A percentile compares a stretch with the other conserved stretches of the same genome.
Evolutionary conservation across 331 rosid genomes (phyloP).

Genomic region (Dryas integrifolia): DNA sequence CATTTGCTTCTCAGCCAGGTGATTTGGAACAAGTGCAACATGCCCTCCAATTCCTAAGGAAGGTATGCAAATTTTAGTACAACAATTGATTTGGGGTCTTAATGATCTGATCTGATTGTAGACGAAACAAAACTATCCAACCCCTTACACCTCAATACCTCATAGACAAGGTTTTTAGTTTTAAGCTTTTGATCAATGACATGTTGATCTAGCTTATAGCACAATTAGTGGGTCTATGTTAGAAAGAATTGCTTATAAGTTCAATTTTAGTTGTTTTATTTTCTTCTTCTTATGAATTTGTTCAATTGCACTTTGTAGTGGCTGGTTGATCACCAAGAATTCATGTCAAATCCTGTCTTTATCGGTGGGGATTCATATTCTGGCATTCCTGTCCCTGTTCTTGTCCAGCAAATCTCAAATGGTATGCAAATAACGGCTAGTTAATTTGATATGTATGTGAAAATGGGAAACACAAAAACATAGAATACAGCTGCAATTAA

Average conservation of each 20-base stretch:
- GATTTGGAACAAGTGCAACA: conserved; percentile 40
- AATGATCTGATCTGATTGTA: no score
- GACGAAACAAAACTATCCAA: no score
- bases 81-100: neutral
- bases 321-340: conserved; percentile 54
- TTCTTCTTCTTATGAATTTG: neutral
- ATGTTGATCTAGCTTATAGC: no score
- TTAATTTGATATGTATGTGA: neutral
- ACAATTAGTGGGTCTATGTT: no score
- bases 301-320: conserved; percentile 40
- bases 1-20: conserved; percentile 23
- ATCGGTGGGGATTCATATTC: conserved; percentile 70
- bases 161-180: no score
- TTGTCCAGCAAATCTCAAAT: conserved; percentile 43
- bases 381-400: conserved; percentile 49
- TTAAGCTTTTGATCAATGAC: no score
- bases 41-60: conserved; percentile 44
- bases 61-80: conserved; percentile 20
- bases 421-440: conserved; percentile 35
- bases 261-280: neutral
- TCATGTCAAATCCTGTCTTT: conserved; percentile 44
- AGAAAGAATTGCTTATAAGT: no score
- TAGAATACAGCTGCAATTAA: no score
- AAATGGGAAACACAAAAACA: no score
- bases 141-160: no score